Conservation (phyloP, 345 rosid genomes). For the Syzygium oleosum region DNA sequence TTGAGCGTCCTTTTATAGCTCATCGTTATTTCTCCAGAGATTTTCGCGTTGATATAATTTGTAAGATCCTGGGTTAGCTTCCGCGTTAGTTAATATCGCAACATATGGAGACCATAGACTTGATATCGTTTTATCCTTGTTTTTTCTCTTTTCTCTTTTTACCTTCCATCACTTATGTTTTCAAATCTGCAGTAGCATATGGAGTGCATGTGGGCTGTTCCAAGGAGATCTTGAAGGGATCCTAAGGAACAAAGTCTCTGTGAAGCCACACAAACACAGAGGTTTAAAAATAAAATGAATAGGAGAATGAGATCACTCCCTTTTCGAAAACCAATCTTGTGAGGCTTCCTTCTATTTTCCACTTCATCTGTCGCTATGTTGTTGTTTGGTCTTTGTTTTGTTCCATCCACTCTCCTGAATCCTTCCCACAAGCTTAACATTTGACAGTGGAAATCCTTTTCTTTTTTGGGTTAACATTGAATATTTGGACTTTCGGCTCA, state of each 20-base stretch:
- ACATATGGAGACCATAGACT: neutral
- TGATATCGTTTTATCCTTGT: neutral
- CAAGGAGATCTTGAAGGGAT: neutral
- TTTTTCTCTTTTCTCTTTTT: neutral
- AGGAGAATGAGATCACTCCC: neutral
- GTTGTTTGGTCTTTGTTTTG: neutral
- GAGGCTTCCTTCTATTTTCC: neutral
- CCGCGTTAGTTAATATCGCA: too few species aligned
- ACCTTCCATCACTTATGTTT: neutral
- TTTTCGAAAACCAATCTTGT: neutral
- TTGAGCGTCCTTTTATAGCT: too few species aligned
- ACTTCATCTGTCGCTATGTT: neutral
- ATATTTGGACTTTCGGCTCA: neutral
- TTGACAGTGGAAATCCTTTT: neutral
- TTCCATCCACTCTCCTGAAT: neutral
- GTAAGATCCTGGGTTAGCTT: too few species aligned
- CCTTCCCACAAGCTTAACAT: neutral
- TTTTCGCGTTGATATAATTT: too few species aligned
- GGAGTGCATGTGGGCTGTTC: neutral
- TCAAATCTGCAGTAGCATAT: neutral
- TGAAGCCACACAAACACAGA: neutral
- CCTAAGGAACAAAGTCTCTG: neutral
- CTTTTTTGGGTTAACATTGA: neutral
- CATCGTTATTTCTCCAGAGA: too few species aligned
- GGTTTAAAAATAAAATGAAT: neutral